Conservation (phyloP, 805 yeast species). For the Teunomyces pallodes region DNA sequence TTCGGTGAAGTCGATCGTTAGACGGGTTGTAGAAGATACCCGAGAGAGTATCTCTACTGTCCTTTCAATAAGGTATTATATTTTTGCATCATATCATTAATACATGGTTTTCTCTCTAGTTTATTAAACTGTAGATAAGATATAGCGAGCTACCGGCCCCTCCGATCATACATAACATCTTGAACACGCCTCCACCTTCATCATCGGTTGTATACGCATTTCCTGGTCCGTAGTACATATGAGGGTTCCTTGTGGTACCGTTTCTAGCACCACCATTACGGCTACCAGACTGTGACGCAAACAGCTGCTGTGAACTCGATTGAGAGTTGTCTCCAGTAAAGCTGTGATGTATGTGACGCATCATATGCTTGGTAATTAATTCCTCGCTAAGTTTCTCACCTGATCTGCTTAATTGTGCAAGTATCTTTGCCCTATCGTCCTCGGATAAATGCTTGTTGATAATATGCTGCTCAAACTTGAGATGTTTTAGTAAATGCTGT, state of each 20-base stretch:
- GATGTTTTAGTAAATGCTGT: constrained; percentile 50
- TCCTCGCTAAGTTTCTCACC: constrained; percentile 39
- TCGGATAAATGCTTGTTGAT: constrained; percentile 29
- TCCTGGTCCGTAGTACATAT: constrained; percentile 37
- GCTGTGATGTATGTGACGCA: constrained; percentile 33
- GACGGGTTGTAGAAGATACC: constrained; percentile 8
- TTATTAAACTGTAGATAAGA: constrained; percentile 22
- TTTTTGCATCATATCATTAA: constrained; percentile 4
- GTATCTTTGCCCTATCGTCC: constrained; percentile 30
- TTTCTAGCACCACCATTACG: not conserved
- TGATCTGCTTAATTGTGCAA: constrained; percentile 31
- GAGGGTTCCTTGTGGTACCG: constrained; percentile 15
- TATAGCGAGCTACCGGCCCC: constrained; percentile 32
- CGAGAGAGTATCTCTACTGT: constrained; percentile 1
- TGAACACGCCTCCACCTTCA: constrained; percentile 15
- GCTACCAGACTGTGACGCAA: not conserved
- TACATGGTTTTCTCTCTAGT: constrained; percentile 3
- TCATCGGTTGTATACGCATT: constrained; percentile 8
- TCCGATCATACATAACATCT: constrained; percentile 24
- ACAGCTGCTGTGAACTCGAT: not conserved
- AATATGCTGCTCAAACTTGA: constrained; percentile 46
- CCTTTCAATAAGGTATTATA: constrained; percentile 3
- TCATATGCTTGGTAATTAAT: constrained; percentile 39
- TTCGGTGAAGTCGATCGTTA: constrained; percentile 93
- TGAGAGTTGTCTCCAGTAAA: not conserved